Percentiles rank a stretch among this genome's conserved stretches.
phyloP scores from a whole-genome alignment of 2,329 filamentous ascomycete genomes.

The Amauroascus verrucosus region DNA sequence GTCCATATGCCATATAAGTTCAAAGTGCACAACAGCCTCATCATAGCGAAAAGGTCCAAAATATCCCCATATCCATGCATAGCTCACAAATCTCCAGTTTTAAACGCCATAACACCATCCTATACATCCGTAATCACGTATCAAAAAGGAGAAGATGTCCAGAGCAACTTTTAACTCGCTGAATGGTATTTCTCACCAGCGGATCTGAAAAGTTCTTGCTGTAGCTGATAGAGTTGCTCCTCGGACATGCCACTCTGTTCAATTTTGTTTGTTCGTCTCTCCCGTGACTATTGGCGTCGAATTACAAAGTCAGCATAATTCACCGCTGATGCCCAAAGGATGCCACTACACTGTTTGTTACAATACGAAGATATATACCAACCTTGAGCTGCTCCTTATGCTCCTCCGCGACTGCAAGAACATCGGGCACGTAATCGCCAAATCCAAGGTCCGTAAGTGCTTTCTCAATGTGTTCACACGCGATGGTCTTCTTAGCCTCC shows the following conservation, averaged over 20 bases:
- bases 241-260: conserved; percentile 86
- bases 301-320: conserved; percentile 15
- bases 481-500: conserved; percentile 98
- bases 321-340: conserved; percentile 4
- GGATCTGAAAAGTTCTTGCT: conserved; percentile 81
- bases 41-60: background rate
- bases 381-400: conserved; percentile 93
- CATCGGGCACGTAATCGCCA: conserved; percentile 78
- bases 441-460: conserved; percentile 89
- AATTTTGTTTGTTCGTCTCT: conserved; percentile 96
- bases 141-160: background rate
- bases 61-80: conserved; percentile 1
- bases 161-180: conserved; percentile 17
- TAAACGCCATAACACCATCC: background rate
- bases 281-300: conserved; percentile 55
- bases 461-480: conserved; percentile 93
- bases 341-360: background rate
- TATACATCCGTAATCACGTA: background rate
- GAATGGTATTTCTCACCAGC: conserved; percentile 63
- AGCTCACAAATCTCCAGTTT: background rate
- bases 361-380: conserved; percentile 21
- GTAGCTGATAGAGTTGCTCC: conserved; percentile 77
- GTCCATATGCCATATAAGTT: background rate
- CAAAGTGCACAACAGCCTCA: background rate
- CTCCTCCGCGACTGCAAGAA: conserved; percentile 75